These are phyloP conservation scores for Vachellia collinsii DNA, from an alignment of 306 rosid species.

Conservation along the genomic window DNA sequence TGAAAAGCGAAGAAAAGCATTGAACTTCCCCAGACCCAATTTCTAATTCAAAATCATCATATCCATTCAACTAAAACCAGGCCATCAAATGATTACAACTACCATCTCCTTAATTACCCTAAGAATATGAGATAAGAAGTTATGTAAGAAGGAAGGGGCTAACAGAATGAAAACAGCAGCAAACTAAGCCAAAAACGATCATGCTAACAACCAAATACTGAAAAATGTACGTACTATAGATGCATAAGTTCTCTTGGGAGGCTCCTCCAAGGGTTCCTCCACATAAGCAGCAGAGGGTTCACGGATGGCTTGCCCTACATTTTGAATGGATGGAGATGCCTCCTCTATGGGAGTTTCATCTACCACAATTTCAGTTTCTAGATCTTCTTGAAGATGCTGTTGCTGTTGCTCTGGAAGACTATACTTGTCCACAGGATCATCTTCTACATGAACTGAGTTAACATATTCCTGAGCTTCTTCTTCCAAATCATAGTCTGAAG, in stretches of 20 bases:
- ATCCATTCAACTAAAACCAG: background rate
- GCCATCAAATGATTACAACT: background rate
- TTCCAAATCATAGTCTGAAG: conserved; percentile 74
- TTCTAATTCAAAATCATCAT: background rate
- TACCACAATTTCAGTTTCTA: conserved; percentile 72
- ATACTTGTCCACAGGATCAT: conserved; percentile 84
- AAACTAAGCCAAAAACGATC: background rate
- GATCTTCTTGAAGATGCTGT: conserved; percentile 46
- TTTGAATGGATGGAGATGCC: conserved; percentile 50
- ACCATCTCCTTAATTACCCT: background rate
- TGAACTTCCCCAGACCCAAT: background rate
- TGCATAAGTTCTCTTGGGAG: conserved; percentile 83
- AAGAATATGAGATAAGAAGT: background rate
- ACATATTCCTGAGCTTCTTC: conserved; percentile 83
- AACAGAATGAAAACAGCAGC: background rate
- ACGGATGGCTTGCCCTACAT: conserved; percentile 44
- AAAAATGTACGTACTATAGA: conserved; percentile 71
- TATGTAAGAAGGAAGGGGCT: background rate
- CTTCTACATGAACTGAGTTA: conserved; percentile 72
- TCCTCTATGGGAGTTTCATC: conserved; percentile 82
- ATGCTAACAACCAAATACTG: background rate
- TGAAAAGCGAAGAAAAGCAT: background rate
- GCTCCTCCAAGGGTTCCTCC: conserved; percentile 81
- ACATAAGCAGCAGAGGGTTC: conserved; percentile 54
- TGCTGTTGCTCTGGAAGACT: conserved; percentile 85